These are phyloP conservation scores for Raphanus sativus DNA, from an alignment of 345 rosid species.

Conservation along the genomic window DNA sequence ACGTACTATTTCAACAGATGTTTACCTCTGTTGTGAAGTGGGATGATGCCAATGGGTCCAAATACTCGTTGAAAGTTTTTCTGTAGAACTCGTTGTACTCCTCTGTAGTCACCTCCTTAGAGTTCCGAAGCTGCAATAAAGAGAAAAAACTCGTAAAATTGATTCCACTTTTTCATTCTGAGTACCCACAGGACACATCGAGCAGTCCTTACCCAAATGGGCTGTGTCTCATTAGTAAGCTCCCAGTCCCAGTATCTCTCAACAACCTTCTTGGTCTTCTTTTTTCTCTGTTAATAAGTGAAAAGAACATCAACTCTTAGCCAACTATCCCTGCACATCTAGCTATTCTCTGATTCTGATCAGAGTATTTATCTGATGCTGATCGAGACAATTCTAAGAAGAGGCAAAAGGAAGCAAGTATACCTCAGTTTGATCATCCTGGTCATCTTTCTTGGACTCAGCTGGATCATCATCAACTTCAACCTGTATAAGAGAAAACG, in stretches of 20 bases:
- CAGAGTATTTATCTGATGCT: not conserved
- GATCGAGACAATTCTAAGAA: constrained; percentile 13
- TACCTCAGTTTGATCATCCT: constrained; percentile 66
- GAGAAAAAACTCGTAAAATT: constrained; percentile 5
- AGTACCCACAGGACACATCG: not conserved
- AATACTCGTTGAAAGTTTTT: constrained; percentile 83
- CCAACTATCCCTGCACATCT: not conserved
- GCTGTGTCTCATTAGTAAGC: constrained; percentile 91
- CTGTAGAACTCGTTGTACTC: constrained; percentile 93
- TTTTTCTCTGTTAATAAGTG: constrained; percentile 61
- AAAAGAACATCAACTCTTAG: constrained; percentile 14
- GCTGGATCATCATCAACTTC: constrained; percentile 93
- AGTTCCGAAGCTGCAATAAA: constrained; percentile 78
- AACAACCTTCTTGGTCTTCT: constrained; percentile 87
- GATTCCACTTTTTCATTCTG: not conserved
- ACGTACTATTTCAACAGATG: not conserved
- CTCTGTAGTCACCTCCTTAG: constrained; percentile 83
- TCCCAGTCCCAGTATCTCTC: constrained; percentile 99
- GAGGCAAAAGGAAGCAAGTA: not conserved
- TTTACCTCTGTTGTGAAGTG: constrained; percentile 97
- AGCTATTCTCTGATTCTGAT: constrained; percentile 7
- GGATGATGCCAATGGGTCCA: constrained; percentile 93
- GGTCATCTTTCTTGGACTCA: constrained; percentile 62
- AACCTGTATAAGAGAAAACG: constrained; percentile 48
- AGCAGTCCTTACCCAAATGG: constrained; percentile 71